Evolutionary conservation across 2,329 filamentous ascomycete genomes (phyloP), one percentile per base, ranked within the genome.

Genomic region (Ophiosphaerella narmari): DNA sequence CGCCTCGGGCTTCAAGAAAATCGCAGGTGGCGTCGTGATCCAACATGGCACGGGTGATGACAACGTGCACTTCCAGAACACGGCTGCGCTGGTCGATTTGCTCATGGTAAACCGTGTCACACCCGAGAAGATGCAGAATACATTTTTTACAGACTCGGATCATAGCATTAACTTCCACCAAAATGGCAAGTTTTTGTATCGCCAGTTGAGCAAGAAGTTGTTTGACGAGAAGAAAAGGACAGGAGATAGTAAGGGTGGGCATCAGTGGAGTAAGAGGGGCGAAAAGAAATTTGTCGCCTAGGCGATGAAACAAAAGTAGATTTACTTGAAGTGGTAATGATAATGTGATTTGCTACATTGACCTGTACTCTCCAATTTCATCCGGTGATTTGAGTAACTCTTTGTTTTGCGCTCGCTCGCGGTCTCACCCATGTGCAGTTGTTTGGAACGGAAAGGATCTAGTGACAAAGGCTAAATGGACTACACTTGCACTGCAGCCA

Each of bases 51-150:
- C 83, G 0, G 86, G 85, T 0, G 86, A 89, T 55, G 86, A 89
- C 59, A 89, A 89, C 43, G 86, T 89, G 12, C 86, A 89, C 63
- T 88, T 86, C 65, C 86, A 89, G 71, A 83, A 89, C 54, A 63
- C 81, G 0, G 86, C 85, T 0, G 84, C 81, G 1, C 68, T 89
- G 31, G 73, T 85, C 0, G 85, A 89, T 59, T 67, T 85, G 18
- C 71, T 89, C 0, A 82, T 88, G 29, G 79, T 80, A 0, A 79
- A 72, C 0, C 81, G 81, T 0, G 83, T 89, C 0, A 78, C 80
- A 0, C 83, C 85, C 0, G 75, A 80, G 49, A 84, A 86, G 75
- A 77, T 89, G 77, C 78, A 83, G 63, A 81, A 83, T 72, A 80
- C 85, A 50, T 82, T 80, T 16, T 89, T 87, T 53, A 87, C 86